Evolutionary conservation across 306 rosid genomes (phyloP), one percentile per base, ranked within the genome.

Genomic region (Quillaja saponaria): DNA sequence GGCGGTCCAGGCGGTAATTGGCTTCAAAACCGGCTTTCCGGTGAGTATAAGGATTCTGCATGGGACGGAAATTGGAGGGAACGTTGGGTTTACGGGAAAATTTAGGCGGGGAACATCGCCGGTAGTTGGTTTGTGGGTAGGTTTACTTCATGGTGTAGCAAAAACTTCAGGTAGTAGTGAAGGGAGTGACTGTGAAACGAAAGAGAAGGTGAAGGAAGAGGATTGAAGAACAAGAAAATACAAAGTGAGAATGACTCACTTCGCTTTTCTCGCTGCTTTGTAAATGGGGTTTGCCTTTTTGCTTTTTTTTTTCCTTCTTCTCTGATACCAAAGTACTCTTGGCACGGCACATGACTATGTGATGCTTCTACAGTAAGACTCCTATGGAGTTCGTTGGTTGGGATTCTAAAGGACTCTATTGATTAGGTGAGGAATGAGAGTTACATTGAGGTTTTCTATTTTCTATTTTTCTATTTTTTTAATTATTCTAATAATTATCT

Each of bases 61-160:
- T 6, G 2, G 83, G 51, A 0, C 64, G 67, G 17, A 33, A 66
- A 61, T 13, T 19, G 13, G 18, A 14, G 28, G 64, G 39, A 9
- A 4, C 19, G 40, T 16, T 39, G 8, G 41, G 19, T 1, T 6
- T 54, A 54, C 51, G 78, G 64, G 46, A 10, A 49, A 5, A 7
- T 33, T 59, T 59, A 31, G 58, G 52, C 35, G 34, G 71, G 10
- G 53, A 19, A n/a, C 49, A 37, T 38, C 40, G 69, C 50, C 62
- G 40, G 56, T 13, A 9, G 31, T 42, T 10, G 25, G n/a, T 1
- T 49, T 17, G 34, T 10, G 38, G 21, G 13, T 15, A 1, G 15
- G 68, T 11, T 38, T 55, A 63, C 58, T 48, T 79, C 96, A 83
- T 88, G 66, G 66, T 78, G 74, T 67, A 5, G 4, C 37, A 10